Percentiles rank a stretch among this genome's conserved stretches.
Evolutionary conservation across 2,329 filamentous ascomycete genomes (phyloP).

Genomic region (Ilyonectria mors-panacis): DNA sequence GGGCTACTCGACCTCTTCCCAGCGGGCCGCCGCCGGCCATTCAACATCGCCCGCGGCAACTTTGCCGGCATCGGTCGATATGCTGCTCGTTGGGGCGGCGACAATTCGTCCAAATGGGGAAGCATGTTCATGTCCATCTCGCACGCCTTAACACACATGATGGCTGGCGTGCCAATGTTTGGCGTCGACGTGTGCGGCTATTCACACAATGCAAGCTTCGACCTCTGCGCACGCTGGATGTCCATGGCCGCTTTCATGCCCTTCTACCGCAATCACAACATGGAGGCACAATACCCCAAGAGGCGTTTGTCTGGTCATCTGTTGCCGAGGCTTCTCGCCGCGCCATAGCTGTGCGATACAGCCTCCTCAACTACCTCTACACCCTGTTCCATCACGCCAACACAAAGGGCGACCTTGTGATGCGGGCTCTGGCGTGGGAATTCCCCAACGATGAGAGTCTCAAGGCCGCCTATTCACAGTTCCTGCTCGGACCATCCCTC

Average conservation of each 20-base stretch:
- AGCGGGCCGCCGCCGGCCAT: slow-evolving; percentile 17
- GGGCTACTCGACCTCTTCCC: slow-evolving; percentile 17
- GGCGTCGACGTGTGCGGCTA: slow-evolving; percentile 12
- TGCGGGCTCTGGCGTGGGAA: slow-evolving; percentile 18
- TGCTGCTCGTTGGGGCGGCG: slow-evolving; percentile 22
- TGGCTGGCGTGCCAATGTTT: slow-evolving; percentile 9
- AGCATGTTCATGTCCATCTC: slow-evolving; percentile 27
- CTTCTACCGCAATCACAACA: slow-evolving; percentile 16
- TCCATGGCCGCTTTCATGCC: slow-evolving; percentile 9
- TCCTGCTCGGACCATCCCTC: slow-evolving; percentile 4
- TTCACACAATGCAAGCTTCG: neutral
- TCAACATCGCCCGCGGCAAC: slow-evolving; percentile 26
- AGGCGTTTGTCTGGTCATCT: slow-evolving; percentile 2
- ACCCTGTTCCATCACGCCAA: slow-evolving; percentile 24
- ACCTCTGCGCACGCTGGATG: slow-evolving; percentile 12
- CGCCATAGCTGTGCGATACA: slow-evolving; percentile 26
- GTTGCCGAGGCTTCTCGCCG: slow-evolving; percentile 17
- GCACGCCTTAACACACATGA: neutral
- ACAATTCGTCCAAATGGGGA: slow-evolving; percentile 29
- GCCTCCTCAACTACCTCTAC: slow-evolving; percentile 30
- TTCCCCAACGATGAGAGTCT: slow-evolving; percentile 3
- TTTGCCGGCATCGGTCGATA: slow-evolving; percentile 29
- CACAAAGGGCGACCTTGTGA: slow-evolving; percentile 22
- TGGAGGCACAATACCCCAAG: slow-evolving; percentile 6
- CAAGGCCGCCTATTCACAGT: slow-evolving; percentile 4